phyloP scores from a whole-genome alignment of 129 eudicot species.

The Helichrysum umbraculigerum region DNA sequence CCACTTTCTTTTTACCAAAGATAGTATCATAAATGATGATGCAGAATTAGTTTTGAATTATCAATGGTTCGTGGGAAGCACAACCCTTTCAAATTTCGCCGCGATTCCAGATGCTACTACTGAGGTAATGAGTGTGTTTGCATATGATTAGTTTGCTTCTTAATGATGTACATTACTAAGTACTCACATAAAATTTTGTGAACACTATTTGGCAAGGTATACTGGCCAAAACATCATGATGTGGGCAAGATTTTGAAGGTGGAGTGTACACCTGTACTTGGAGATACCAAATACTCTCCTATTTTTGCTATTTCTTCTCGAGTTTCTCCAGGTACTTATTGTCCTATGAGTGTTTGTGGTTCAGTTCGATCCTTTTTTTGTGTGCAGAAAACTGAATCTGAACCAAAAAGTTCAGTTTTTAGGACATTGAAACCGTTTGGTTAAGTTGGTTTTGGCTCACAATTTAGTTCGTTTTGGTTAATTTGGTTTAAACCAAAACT shows the following conservation, averaged over 20 bases:
- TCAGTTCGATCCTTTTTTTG: too few relatives aligned
- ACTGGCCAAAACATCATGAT: slow-evolving; percentile 81
- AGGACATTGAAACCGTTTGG: too few relatives aligned
- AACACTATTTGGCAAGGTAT: slow-evolving; percentile 48
- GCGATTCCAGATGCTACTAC: slow-evolving; percentile 66
- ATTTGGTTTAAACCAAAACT: too few relatives aligned
- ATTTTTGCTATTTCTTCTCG: slow-evolving; percentile 85
- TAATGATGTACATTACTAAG: neutral
- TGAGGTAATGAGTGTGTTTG: slow-evolving; percentile 51
- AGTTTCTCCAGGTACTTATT: slow-evolving; percentile 70
- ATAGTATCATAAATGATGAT: slow-evolving; percentile 40
- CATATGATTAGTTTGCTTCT: slow-evolving; percentile 3
- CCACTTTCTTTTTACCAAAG: slow-evolving; percentile 77
- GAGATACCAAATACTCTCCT: slow-evolving; percentile 64
- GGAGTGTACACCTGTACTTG: slow-evolving; percentile 86
- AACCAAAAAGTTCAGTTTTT: too few relatives aligned
- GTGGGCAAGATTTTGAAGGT: slow-evolving; percentile 67
- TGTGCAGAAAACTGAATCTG: neutral
- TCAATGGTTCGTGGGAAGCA: slow-evolving; percentile 87
- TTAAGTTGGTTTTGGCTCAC: too few relatives aligned
- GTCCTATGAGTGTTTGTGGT: too few relatives aligned
- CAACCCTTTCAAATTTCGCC: slow-evolving; percentile 61
- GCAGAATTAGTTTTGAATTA: slow-evolving; percentile 64
- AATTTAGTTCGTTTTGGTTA: too few relatives aligned
- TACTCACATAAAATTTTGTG: slow-evolving; percentile 13